Evolutionary conservation across 202 grass and related monocot genomes (phyloP).

Genomic region (Carex arenaria): DNA sequence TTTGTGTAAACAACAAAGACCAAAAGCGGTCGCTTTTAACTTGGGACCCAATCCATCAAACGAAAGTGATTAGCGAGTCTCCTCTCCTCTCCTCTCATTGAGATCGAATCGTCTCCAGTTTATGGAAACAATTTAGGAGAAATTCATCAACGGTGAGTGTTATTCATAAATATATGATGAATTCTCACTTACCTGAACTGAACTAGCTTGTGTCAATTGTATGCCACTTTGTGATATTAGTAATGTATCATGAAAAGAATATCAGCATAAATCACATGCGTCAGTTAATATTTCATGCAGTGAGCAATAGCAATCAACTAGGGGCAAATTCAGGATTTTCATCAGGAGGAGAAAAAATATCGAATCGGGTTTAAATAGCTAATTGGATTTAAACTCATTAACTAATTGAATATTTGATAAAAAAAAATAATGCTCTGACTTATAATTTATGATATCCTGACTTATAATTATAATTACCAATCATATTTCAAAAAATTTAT

Average conservation of each 20-base stretch:
- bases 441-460: too few relatives aligned
- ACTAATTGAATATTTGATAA: too few relatives aligned
- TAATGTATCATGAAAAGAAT: neutral
- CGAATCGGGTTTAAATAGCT: too few relatives aligned
- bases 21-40: conserved; percentile 2
- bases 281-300: too few relatives aligned
- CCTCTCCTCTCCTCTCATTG: neutral
- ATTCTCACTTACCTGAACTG: neutral
- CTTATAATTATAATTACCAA: too few relatives aligned
- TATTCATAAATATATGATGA: too few relatives aligned
- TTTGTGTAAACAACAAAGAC: conserved; percentile 2
- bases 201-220: neutral
- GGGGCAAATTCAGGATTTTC: too few relatives aligned
- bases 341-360: too few relatives aligned
- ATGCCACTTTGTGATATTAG: neutral
- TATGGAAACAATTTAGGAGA: neutral
- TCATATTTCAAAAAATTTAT: too few relatives aligned
- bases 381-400: too few relatives aligned
- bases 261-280: neutral
- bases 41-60: neutral
- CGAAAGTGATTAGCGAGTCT: conserved; percentile 3
- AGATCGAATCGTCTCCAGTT: conserved; percentile 10
- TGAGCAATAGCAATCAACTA: too few relatives aligned
- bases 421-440: too few relatives aligned
- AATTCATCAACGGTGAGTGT: neutral